Evolutionary conservation across 331 rosid species (phyloP).

Genomic region (Erythrophleum ivorense): DNA sequence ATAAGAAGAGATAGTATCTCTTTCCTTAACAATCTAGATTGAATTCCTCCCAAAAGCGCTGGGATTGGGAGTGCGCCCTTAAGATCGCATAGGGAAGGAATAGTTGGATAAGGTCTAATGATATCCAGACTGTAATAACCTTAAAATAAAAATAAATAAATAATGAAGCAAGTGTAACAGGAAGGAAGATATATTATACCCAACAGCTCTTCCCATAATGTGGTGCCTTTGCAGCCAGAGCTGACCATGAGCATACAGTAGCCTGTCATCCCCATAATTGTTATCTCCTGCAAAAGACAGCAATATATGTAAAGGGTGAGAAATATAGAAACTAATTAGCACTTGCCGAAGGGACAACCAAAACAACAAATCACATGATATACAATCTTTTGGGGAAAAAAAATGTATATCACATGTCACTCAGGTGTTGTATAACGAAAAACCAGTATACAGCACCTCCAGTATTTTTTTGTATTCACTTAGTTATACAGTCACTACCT

Average conservation of each 20-base stretch:
- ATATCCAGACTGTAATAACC: background rate
- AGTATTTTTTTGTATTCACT: background rate
- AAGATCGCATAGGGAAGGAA: background rate
- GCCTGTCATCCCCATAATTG: slow-evolving; percentile 77
- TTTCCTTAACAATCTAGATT: background rate
- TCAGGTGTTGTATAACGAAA: slow-evolving; percentile 21
- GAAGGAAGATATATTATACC: slow-evolving; percentile 53
- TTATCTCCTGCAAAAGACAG: slow-evolving; percentile 72
- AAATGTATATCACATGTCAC: background rate
- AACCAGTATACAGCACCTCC: slow-evolving; percentile 10
- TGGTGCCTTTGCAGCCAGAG: slow-evolving; percentile 85
- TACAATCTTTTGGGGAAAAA: background rate
- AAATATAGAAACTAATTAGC: slow-evolving; percentile 9
- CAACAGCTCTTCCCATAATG: slow-evolving; percentile 90
- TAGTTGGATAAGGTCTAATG: background rate
- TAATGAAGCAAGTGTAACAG: background rate
- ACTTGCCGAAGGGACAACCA: background rate
- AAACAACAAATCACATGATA: slow-evolving; percentile 7
- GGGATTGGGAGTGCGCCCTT: background rate
- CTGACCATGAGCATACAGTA: slow-evolving; percentile 83
- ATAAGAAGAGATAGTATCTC: background rate
- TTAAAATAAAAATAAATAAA: background rate
- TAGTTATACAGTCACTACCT: slow-evolving; percentile 55
- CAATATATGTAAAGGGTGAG: slow-evolving; percentile 10
- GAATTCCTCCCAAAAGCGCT: background rate